phyloP scores from a whole-genome alignment of 495 filamentous ascomycete species.

The Endocarpon pusillum region DNA sequence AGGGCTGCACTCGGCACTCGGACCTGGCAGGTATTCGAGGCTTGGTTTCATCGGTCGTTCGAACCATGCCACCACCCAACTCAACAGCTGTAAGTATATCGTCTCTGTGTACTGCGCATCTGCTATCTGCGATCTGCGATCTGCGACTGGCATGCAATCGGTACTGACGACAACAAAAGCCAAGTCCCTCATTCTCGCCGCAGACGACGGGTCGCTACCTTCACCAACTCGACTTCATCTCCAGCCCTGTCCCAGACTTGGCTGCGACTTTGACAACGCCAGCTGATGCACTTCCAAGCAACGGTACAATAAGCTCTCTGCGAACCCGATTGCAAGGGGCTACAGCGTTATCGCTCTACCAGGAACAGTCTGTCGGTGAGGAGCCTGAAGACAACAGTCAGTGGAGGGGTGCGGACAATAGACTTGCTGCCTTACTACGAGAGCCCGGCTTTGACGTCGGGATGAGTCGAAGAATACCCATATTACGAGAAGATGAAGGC shows the following conservation, averaged over 20 bases:
- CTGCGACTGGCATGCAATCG: too few species aligned
- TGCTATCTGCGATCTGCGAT: too few species aligned
- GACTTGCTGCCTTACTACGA: too few species aligned
- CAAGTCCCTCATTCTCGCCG: too few species aligned
- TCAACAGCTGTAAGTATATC: too few species aligned
- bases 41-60: too few species aligned
- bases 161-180: too few species aligned
- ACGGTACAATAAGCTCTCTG: constrained; percentile 42
- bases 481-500: constrained; percentile 18
- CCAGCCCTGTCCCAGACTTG: constrained; percentile 30
- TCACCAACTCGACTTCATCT: constrained; percentile 17
- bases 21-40: too few species aligned
- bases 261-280: constrained; percentile 26
- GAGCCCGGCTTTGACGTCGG: constrained; percentile 19
- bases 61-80: too few species aligned
- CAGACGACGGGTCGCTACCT: too few species aligned
- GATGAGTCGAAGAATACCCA: constrained; percentile 27
- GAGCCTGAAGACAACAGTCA: constrained; percentile 21
- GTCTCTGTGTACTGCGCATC: too few species aligned
- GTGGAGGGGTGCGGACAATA: constrained; percentile 28
- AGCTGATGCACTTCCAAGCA: constrained; percentile 35
- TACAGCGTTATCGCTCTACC: constrained; percentile 17
- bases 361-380: constrained; percentile 20
- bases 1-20: too few species aligned
- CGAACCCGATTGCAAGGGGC: constrained; percentile 26